Evolutionary conservation across 225 moss, liverwort and hornwort species (phyloP).

Genomic region (Pseudoscleropodium purum): DNA sequence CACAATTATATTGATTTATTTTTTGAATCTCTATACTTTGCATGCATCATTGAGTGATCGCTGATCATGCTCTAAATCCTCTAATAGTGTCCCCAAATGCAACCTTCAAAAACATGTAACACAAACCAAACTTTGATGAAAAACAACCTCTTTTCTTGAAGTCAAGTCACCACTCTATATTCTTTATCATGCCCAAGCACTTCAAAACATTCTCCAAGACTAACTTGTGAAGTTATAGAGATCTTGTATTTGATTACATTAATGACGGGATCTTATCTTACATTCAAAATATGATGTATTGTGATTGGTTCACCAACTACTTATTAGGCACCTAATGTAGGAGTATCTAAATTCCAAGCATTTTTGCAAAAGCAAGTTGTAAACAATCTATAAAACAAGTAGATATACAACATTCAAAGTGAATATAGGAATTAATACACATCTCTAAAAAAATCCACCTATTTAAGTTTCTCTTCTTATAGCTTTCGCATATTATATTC

Average conservation of each 20-base stretch:
- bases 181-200: rapidly evolving
- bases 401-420: background rate
- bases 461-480: background rate
- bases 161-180: background rate
- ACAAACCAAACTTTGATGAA: background rate
- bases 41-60: no score
- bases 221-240: background rate
- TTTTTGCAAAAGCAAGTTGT: rapidly evolving
- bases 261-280: background rate
- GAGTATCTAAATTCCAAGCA: background rate
- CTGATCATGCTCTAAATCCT: no score
- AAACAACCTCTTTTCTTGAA: rapidly evolving
- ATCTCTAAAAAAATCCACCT: background rate
- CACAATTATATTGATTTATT: background rate
- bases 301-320: background rate
- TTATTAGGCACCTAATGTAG: rapidly evolving
- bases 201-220: background rate
- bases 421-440: background rate
- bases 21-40: background rate
- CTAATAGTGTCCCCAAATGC: rapidly evolving
- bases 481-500: background rate
- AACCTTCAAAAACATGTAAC: background rate
- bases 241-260: background rate
- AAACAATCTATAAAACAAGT: background rate
- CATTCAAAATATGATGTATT: background rate